Percentiles rank a stretch among this genome's conserved stretches.
Evolutionary conservation across 2,329 filamentous ascomycete genomes (phyloP).

Genomic region (Talaromyces sp.): DNA sequence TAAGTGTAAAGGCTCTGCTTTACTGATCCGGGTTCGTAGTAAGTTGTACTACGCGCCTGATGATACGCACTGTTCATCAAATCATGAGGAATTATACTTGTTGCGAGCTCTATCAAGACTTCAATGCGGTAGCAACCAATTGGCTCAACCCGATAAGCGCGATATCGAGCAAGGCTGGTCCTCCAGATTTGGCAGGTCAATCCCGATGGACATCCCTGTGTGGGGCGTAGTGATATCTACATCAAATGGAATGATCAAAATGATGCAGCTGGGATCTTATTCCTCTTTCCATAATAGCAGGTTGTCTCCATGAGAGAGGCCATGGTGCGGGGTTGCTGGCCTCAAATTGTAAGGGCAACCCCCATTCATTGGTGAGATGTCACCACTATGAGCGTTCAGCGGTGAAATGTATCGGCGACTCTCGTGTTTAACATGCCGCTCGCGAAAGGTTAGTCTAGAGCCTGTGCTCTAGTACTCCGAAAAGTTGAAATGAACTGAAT

Average conservation of each 20-base stretch:
- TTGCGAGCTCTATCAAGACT: no score
- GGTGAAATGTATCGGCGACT: not conserved
- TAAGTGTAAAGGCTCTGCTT: no score
- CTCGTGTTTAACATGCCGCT: not conserved
- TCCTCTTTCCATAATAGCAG: not conserved
- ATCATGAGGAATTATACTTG: no score
- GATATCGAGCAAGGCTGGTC: not conserved
- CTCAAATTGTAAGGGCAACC: not conserved
- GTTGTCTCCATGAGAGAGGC: not conserved
- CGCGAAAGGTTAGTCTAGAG: not conserved
- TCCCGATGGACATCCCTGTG: not conserved
- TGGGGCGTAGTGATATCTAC: not conserved
- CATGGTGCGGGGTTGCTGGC: not conserved
- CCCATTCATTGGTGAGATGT: not conserved
- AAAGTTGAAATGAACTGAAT: not conserved
- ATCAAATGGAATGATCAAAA: not conserved
- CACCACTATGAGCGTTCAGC: not conserved
- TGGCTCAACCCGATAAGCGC: not conserved
- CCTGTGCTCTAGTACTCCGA: not conserved
- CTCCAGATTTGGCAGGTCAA: not conserved
- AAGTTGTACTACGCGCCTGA: no score
- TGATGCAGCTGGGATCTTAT: not conserved
- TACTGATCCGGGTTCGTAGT: no score
- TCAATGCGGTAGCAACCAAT: no score
- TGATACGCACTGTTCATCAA: no score